These are phyloP conservation scores for Hypericum perforatum DNA, from an alignment of 345 rosid genomes.

Conservation along the genomic window DNA sequence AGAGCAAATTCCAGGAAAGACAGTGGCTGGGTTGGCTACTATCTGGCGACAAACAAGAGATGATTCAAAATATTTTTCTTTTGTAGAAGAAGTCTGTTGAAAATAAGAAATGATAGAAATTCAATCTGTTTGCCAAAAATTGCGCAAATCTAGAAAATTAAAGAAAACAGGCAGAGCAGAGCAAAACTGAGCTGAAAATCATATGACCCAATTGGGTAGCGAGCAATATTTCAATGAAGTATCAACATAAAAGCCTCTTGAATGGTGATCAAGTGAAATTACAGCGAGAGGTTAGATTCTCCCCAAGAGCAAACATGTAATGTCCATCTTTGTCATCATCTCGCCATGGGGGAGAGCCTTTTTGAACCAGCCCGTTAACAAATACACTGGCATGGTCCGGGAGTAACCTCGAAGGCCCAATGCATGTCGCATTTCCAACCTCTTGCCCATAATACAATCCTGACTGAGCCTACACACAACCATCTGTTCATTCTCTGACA, in stretches of 20 bases:
- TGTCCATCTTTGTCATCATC: conserved; percentile 74
- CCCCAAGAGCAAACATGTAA: conserved; percentile 60
- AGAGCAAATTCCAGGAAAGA: no score
- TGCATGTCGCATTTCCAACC: conserved; percentile 50
- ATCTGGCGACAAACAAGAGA: no score
- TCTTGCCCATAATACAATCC: conserved; percentile 51
- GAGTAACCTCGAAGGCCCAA: conserved; percentile 41
- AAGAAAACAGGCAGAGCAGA: no score
- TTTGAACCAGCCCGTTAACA: conserved; percentile 48
- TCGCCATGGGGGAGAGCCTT: conserved; percentile 56
- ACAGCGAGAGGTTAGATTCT: conserved; percentile 68
- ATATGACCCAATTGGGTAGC: no score
- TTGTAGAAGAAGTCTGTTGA: no score
- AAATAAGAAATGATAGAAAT: no score
- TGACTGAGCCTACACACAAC: conserved; percentile 59
- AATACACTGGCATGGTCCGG: conserved; percentile 36
- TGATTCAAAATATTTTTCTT: no score
- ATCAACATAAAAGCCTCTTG: neutral
- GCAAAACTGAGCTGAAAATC: no score
- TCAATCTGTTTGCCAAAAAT: no score
- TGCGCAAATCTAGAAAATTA: no score
- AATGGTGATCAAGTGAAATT: conserved; percentile 41
- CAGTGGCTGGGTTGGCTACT: no score
- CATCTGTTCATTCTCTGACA: conserved; percentile 40
- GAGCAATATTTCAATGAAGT: no score